Percentiles rank a stretch among this genome's conserved stretches.
These are phyloP conservation scores for Colletotrichum paranaense DNA, from an alignment of 2,329 filamentous ascomycete species.

Conservation along the genomic window DNA sequence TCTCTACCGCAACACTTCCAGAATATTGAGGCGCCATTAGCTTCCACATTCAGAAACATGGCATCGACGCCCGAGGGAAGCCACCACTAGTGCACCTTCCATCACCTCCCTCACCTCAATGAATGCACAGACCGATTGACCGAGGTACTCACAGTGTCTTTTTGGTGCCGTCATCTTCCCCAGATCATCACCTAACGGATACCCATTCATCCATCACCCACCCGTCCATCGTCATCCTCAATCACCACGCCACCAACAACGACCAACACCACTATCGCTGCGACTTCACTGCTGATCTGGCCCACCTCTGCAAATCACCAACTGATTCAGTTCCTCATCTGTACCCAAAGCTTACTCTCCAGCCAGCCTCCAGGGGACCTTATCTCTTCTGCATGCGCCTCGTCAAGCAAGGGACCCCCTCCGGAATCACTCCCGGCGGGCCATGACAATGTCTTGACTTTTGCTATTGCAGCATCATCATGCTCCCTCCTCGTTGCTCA, in stretches of 20 bases:
- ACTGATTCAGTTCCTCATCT: slow-evolving; percentile 12
- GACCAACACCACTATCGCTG: slow-evolving; percentile 5
- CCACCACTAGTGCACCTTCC: too few species aligned
- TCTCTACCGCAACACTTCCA: too few species aligned
- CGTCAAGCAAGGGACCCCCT: neutral
- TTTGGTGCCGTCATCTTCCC: slow-evolving; percentile 7
- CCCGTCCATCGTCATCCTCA: neutral
- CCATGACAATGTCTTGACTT: neutral
- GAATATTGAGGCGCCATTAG: neutral
- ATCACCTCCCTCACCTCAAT: neutral
- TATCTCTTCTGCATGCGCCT: neutral
- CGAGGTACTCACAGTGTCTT: neutral
- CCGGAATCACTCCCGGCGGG: slow-evolving; percentile 25
- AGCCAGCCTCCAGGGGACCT: neutral
- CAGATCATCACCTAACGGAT: slow-evolving; percentile 5
- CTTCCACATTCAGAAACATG: neutral
- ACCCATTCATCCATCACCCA: neutral
- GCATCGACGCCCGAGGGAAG: neutral
- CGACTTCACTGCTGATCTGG: slow-evolving; percentile 17
- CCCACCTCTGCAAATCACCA: slow-evolving; percentile 26
- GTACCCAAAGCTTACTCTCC: neutral
- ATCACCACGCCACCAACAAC: neutral
- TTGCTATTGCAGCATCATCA: neutral
- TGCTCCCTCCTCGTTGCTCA: too few species aligned
- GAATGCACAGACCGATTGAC: neutral